A percentile compares a stretch with the other conserved stretches of the same genome.
Conservation (phyloP, 2,329 filamentous ascomycete species). For the Pleurostoma richardsiae region DNA sequence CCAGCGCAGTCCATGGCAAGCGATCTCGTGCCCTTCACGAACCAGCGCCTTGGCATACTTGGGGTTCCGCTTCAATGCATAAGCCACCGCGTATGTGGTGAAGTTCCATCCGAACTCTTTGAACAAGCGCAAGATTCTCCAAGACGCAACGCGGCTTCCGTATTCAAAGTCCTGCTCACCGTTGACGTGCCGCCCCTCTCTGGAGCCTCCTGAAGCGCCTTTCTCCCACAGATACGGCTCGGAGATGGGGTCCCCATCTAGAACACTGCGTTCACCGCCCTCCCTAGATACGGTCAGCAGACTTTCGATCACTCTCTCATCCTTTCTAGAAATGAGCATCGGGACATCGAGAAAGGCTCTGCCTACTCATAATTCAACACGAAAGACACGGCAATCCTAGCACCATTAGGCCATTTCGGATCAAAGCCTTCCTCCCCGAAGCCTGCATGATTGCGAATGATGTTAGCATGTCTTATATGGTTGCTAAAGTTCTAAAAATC, state of each 20-base stretch:
- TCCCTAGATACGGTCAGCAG: slow-evolving; percentile 9
- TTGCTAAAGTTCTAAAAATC: too few species aligned
- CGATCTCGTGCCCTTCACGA: slow-evolving; percentile 33
- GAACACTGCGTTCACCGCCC: slow-evolving; percentile 17
- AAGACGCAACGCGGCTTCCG: slow-evolving; percentile 18
- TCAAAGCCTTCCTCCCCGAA: slow-evolving; percentile 15
- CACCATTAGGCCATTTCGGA: slow-evolving; percentile 15
- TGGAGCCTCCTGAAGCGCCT: slow-evolving; percentile 14
- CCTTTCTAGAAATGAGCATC: background rate
- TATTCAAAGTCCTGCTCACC: slow-evolving; percentile 18
- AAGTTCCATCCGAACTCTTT: slow-evolving; percentile 34
- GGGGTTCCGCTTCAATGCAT: slow-evolving; percentile 33
- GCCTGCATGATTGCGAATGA: slow-evolving; percentile 2
- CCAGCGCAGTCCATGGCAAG: slow-evolving; percentile 34
- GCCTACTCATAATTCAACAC: slow-evolving; percentile 16
- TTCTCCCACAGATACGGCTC: slow-evolving; percentile 18
- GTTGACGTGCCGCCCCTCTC: slow-evolving; percentile 14
- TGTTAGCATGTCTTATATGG: background rate
- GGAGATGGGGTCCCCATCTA: slow-evolving; percentile 16
- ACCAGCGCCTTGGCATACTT: slow-evolving; percentile 31
- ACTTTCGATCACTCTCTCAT: background rate
- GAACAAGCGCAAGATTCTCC: slow-evolving; percentile 33
- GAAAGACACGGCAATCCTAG: slow-evolving; percentile 15
- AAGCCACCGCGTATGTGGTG: slow-evolving; percentile 33
- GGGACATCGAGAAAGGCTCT: background rate